A percentile compares a stretch with the other conserved stretches of the same genome.
Evolutionary conservation across 129 eudicot genomes (phyloP).

Genomic region (Ambrosia trifida): DNA sequence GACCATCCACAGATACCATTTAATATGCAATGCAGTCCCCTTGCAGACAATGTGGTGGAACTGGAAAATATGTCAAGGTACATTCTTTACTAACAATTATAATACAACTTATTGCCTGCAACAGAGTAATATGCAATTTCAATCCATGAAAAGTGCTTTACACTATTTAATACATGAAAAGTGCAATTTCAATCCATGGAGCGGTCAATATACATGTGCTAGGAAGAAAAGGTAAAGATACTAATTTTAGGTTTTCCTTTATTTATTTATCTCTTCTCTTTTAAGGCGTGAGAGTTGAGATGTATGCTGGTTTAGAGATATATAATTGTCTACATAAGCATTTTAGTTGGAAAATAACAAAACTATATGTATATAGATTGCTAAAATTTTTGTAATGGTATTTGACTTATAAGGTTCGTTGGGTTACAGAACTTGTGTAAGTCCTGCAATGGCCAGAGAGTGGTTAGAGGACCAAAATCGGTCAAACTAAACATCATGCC

Average conservation of each 20-base stretch:
- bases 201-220: too few relatives aligned
- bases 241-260: neutral
- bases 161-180: too few relatives aligned
- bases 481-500: constrained; percentile 72
- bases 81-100: constrained; percentile 1
- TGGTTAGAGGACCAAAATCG: too few relatives aligned
- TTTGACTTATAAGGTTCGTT: too few relatives aligned
- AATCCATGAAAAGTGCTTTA: too few relatives aligned
- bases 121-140: too few relatives aligned
- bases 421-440: too few relatives aligned
- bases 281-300: neutral
- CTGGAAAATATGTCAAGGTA: constrained; percentile 77
- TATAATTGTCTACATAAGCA: neutral
- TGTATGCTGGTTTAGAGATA: neutral
- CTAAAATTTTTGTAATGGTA: neutral
- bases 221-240: neutral
- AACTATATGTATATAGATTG: neutral
- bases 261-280: too few relatives aligned
- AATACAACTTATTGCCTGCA: neutral
- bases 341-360: neutral
- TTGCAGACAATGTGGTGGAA: constrained; percentile 69
- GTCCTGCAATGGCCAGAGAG: too few relatives aligned
- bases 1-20: constrained; percentile 39
- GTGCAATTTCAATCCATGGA: too few relatives aligned
- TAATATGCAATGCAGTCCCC: constrained; percentile 59